Evolutionary conservation across 345 rosid species (phyloP), one percentile per base, ranked within the genome.

Genomic region (Salix brachista): DNA sequence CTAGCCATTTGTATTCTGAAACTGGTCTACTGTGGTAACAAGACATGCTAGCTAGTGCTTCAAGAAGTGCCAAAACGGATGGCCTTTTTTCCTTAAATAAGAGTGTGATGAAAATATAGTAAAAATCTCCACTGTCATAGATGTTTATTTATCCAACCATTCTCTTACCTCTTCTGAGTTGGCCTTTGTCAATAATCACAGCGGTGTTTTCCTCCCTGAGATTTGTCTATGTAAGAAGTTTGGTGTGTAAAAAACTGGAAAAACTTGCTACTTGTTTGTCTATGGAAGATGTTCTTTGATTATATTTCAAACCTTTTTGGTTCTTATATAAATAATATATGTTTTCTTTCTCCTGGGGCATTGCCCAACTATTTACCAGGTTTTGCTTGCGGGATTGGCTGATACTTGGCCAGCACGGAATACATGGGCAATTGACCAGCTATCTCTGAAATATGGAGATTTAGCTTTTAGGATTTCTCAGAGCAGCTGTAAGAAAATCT

Each of bases 381-480:
- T 91, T 83, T 84, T 92, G 84, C 88, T 95, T 68, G 72, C 86
- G 86, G 97, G 92, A 79, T 86, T 95, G 75, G 87, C 94, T 82
- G 90, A 91, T 79, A 73, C 86, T 77, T 95, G 99, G 99, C 93
- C 97, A 73, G 99, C 99, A 34, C 89, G 89, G 85, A 88, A 64
- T 71, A 81, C 84, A n/a, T 95, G 97, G 97, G 87, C 96, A 67
- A 80, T 89, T 81, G 97, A 89, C 78, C 89, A 90, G 68, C 83
- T 95, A 28, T 77, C 85, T 64, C 74, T 70, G 67, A 88, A 87
- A 67, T 85, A 91, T 79, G 97, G 97, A 56, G 90, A 95, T 56
- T 89, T 82, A 46, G 67, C 86, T 5, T 92, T 95, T 86, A 92
- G 77, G 84, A 92, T 92, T 75, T 95, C 99, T 79, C 97, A 95